phyloP scores from a whole-genome alignment of 352 stramenopile species.

The Phytophthora foliorum region DNA sequence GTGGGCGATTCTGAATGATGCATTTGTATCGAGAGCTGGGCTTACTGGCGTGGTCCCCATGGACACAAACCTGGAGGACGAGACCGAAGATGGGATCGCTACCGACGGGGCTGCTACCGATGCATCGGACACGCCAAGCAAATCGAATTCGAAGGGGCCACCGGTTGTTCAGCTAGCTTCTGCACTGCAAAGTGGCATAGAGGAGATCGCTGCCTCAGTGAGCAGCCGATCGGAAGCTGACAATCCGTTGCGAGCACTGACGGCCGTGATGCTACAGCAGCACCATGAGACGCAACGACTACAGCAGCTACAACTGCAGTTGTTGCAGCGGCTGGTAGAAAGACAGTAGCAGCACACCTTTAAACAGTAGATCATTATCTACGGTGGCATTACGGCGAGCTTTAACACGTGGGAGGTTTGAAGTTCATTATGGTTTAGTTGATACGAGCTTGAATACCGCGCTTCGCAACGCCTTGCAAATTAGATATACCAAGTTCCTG shows the following conservation, averaged over 20 bases:
- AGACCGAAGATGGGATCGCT: background rate
- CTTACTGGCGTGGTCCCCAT: too few relatives aligned
- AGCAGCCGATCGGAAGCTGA: background rate
- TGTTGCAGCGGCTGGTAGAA: background rate
- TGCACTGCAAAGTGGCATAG: background rate
- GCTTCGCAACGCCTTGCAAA: background rate
- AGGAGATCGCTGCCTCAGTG: constrained; percentile 3
- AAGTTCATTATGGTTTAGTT: background rate
- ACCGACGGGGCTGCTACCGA: too few relatives aligned
- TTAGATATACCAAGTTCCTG: background rate
- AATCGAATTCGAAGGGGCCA: background rate
- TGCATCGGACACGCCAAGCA: background rate
- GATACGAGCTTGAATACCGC: background rate
- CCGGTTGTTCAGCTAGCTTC: background rate
- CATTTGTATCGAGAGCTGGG: too few relatives aligned
- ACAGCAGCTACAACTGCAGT: background rate
- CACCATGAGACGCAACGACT: constrained; percentile 1
- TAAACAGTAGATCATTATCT: background rate
- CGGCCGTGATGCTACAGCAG: background rate
- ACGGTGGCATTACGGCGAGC: background rate
- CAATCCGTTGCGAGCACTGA: background rate
- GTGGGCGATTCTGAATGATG: background rate
- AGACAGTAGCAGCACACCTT: too few relatives aligned
- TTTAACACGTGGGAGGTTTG: too few relatives aligned
- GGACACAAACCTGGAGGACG: too few relatives aligned